phyloP scores from a whole-genome alignment of 148 eudicot species.

The Fagopyrum tataricum region DNA sequence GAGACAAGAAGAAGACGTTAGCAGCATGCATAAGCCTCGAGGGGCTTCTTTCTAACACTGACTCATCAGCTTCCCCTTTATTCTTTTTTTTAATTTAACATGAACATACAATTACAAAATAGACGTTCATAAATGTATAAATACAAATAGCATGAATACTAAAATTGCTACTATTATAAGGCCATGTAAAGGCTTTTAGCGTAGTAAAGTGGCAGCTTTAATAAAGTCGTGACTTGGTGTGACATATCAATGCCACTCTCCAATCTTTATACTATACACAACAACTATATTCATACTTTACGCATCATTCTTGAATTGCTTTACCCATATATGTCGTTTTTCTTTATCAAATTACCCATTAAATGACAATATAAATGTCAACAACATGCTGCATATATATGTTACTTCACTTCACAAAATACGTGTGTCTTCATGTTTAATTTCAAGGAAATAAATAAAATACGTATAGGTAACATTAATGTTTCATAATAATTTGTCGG shows the following conservation, averaged over 20 bases:
- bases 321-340: background rate
- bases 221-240: conserved; percentile 4
- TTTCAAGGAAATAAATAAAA: no score
- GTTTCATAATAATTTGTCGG: no score
- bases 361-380: no score
- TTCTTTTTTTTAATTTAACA: background rate
- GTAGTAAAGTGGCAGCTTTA: background rate
- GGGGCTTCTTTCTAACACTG: conserved; percentile 5
- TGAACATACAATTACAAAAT: background rate
- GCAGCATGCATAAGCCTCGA: conserved; percentile 7
- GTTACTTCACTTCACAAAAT: no score
- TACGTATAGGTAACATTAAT: no score
- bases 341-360: no score
- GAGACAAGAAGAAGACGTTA: conserved; percentile 10
- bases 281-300: background rate
- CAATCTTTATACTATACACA: background rate
- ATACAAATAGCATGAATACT: background rate
- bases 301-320: background rate
- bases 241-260: conserved; percentile 4
- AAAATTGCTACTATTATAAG: background rate
- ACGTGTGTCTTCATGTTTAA: no score
- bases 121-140: background rate
- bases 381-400: no score
- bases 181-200: conserved; percentile 7
- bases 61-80: background rate